phyloP scores from a whole-genome alignment of 192 early-diverging fungal species.

The Gorgonomyces haynaldii region DNA sequence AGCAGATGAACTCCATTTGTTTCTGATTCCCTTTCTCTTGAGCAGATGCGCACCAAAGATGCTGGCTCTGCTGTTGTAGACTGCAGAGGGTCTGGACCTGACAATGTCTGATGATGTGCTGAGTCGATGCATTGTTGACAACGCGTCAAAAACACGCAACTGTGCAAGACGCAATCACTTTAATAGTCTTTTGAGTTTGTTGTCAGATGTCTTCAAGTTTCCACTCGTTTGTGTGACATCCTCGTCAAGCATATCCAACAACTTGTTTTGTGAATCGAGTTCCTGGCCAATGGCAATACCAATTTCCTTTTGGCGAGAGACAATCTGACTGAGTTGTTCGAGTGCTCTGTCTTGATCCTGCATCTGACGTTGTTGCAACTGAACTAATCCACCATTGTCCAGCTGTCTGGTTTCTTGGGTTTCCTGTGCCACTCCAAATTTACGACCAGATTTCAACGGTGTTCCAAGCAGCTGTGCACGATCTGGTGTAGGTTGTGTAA shows the following conservation, averaged over 20 bases:
- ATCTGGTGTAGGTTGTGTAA: neutral
- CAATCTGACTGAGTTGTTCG: constrained; percentile 58
- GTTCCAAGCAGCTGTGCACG: neutral
- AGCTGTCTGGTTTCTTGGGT: constrained; percentile 67
- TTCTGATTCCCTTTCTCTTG: too few species aligned
- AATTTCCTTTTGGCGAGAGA: constrained; percentile 77
- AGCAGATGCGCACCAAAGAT: too few species aligned
- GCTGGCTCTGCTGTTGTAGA: too few species aligned
- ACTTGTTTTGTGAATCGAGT: constrained; percentile 80
- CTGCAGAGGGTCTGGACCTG: too few species aligned
- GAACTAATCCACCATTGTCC: constrained; percentile 62
- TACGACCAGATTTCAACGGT: neutral
- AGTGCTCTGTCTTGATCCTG: constrained; percentile 69
- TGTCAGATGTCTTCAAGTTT: constrained; percentile 64
- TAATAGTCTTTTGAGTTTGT: constrained; percentile 59
- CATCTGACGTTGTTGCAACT: constrained; percentile 70
- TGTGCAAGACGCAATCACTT: too few species aligned
- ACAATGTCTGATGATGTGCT: too few species aligned
- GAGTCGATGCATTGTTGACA: too few species aligned
- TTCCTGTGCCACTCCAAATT: constrained; percentile 37
- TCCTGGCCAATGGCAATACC: constrained; percentile 79
- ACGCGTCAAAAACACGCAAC: too few species aligned
- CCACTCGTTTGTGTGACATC: constrained; percentile 63
- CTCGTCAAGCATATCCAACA: constrained; percentile 73
- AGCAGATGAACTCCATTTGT: too few species aligned